Percentiles rank a stretch among this genome's conserved stretches.
Evolutionary conservation across 2,329 filamentous ascomycete species (phyloP).

Genomic region (Madurella mycetomatis): DNA sequence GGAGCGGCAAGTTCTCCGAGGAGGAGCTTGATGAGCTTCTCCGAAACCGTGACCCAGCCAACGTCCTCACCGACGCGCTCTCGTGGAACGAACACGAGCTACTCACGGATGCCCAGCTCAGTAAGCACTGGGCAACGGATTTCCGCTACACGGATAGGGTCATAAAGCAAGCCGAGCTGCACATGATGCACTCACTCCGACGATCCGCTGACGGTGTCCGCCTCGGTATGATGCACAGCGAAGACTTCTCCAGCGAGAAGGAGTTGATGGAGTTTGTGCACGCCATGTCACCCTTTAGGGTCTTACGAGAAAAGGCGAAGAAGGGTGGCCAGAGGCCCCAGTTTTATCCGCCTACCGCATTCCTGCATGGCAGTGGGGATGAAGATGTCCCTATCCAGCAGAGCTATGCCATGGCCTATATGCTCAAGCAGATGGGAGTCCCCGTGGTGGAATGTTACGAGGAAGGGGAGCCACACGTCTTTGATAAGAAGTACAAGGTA

Average conservation of each 20-base stretch:
- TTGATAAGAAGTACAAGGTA: slow-evolving; percentile 25
- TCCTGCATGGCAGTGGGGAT: slow-evolving; percentile 24
- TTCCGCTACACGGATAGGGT: slow-evolving; percentile 18
- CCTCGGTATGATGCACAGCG: slow-evolving; percentile 17
- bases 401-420: slow-evolving; percentile 19
- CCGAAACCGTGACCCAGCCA: slow-evolving; percentile 15
- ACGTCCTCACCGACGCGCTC: slow-evolving; percentile 18
- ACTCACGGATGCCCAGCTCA: slow-evolving; percentile 15
- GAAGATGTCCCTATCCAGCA: slow-evolving; percentile 19
- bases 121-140: slow-evolving; percentile 18
- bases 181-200: slow-evolving; percentile 15
- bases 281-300: slow-evolving; percentile 15
- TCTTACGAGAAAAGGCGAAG: slow-evolving; percentile 8
- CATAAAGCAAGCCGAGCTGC: slow-evolving; percentile 21
- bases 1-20: slow-evolving; percentile 22
- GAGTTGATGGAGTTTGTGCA: slow-evolving; percentile 14
- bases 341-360: slow-evolving; percentile 24
- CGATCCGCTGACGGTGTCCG: slow-evolving; percentile 5
- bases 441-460: slow-evolving; percentile 23
- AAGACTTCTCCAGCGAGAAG: slow-evolving; percentile 17
- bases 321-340: slow-evolving; percentile 1
- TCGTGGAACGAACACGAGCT: slow-evolving; percentile 20
- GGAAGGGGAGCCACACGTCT: slow-evolving; percentile 20
- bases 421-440: slow-evolving; percentile 18
- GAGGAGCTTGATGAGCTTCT: slow-evolving; percentile 16